Conservation (phyloP, 805 yeast genomes). For the Suhomyces prunicola region DNA sequence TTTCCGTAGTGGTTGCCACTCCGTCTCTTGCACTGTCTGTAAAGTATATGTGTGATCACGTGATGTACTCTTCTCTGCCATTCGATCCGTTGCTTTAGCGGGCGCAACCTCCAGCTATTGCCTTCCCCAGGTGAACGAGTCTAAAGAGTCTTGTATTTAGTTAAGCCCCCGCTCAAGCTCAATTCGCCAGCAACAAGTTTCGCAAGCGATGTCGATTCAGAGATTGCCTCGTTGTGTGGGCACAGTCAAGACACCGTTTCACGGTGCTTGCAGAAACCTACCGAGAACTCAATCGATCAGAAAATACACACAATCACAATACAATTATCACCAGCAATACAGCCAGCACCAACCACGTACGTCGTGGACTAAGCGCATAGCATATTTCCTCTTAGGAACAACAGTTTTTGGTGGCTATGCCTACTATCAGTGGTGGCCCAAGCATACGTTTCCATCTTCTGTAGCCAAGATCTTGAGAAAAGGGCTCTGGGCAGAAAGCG, state of each 20-base stretch:
- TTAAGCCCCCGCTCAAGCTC: not conserved
- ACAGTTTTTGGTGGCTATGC: constrained; percentile 19
- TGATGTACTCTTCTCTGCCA: not conserved
- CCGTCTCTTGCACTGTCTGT: not conserved
- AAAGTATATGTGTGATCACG: not conserved
- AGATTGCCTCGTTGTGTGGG: not conserved
- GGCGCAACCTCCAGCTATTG: not conserved
- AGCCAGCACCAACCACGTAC: constrained; percentile 3
- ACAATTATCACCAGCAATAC: constrained; percentile 17
- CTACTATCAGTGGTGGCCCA: constrained; percentile 57
- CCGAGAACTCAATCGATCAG: not conserved
- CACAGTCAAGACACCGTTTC: not conserved
- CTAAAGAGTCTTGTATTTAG: not conserved
- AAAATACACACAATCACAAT: constrained; percentile 3
- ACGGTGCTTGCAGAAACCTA: not conserved
- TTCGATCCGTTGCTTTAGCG: not conserved
- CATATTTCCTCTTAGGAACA: constrained; percentile 11
- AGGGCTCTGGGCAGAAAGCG: constrained; percentile 82
- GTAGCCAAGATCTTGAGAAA: constrained; percentile 72
- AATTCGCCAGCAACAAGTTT: not conserved
- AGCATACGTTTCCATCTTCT: constrained; percentile 60
- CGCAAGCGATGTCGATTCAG: not conserved
- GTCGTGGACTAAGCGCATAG: constrained; percentile 4
- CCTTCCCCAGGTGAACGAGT: not conserved
- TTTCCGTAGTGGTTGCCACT: constrained; percentile 2